A percentile compares a stretch with the other conserved stretches of the same genome.
Evolutionary conservation across 345 rosid species (phyloP).

Genomic region (Erysimum cheiranthoides): DNA sequence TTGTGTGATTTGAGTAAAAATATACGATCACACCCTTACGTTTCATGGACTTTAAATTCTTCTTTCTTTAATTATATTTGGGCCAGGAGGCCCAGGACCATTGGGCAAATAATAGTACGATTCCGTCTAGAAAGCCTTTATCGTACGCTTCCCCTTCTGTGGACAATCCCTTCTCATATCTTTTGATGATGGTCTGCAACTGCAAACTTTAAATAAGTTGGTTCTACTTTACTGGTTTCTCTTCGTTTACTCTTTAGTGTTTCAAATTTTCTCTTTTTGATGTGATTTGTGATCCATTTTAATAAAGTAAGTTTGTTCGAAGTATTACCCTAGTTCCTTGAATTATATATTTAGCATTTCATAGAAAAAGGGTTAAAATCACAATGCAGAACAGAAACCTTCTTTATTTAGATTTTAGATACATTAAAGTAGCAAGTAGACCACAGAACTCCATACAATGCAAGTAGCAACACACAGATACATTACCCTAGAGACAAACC

Average conservation of each 20-base stretch:
- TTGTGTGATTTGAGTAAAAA: no score
- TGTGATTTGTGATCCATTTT: not conserved
- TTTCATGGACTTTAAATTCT: not conserved
- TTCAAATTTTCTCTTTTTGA: constrained; percentile 5
- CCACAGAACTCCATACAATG: no score
- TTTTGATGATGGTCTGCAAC: no score
- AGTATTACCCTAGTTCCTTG: not conserved
- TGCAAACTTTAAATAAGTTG: no score
- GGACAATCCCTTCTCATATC: no score
- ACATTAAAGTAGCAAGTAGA: no score
- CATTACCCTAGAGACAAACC: not conserved
- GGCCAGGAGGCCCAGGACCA: not conserved
- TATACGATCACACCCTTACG: not conserved
- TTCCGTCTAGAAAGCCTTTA: no score
- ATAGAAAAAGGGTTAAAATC: not conserved
- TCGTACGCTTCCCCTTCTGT: no score
- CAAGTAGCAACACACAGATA: not conserved
- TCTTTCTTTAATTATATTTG: not conserved
- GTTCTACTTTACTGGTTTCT: no score
- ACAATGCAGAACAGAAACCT: not conserved
- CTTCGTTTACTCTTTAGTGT: not conserved
- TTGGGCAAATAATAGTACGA: no score
- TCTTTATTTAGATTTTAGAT: not conserved
- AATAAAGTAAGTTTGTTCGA: constrained; percentile 8
- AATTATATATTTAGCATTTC: not conserved